Base-by-base conservation (phyloP, 306 rosid species). In the Rosa multiflora region DNA sequence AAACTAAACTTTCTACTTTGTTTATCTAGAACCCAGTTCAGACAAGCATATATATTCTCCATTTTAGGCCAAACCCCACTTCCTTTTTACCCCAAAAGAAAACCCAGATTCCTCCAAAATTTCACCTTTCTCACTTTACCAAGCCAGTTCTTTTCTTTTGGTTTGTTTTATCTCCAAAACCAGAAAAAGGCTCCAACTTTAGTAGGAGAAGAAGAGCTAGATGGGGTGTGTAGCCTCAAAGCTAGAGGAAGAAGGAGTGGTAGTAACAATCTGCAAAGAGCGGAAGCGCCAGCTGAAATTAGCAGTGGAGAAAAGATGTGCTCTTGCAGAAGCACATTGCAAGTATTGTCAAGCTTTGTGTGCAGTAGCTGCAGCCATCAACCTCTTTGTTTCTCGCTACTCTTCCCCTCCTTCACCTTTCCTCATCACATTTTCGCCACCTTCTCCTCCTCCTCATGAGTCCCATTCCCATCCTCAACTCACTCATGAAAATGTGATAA, bases 171-270 rank as follows among this genome's bases (percentile, higher is more conserved):
- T 39, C 70, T 47, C 37, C 62, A 72, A 72, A 70, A 32, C 80
- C 66, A 67, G 29, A 56, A 70, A 44, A 70, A 79, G 68, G 26
- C 44, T 79, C 48, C 46, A 73, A 68, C 77, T 79, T 81, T 72
- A 72, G 75, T 47, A 35, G 53, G 76, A 63, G 77, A 78, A 18
- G 70, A 81, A 85, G 61, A 95, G 21, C 59, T 58, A 91, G 99
- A 97, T 97, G 97, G 98, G 99, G 0, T 93, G 99, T 86, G 96
- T 90, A 51, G 93, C 98, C 43, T 95, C 99, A 23, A 95, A 91
- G 87, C 95, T 95, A 72, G 99, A 90, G 94, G 99, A 91, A 32
- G 97, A 92, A 81, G 95, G 86, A 59, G 93, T 85, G 82, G 97
- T 90, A 0, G 94, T 95, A 4, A 75, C 89, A 37, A 91, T 95